Conservation (phyloP, 495 filamentous ascomycete genomes). For the Penicillium herquei region DNA sequence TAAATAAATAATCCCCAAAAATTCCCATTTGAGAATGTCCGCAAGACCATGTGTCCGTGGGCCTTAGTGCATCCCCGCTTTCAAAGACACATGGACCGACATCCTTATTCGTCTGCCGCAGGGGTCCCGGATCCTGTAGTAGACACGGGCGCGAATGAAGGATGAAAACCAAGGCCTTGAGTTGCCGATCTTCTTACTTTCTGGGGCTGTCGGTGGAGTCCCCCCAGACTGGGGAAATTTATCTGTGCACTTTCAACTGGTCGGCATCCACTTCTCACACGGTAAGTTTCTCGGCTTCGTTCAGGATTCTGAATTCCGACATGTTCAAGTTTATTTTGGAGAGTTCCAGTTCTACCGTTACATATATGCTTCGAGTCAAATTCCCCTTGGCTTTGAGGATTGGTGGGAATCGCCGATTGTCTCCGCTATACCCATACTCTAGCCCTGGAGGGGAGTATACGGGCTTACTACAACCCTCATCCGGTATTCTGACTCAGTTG, state of each 20-base stretch:
- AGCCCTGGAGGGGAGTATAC: too few species aligned
- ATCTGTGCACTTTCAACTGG: background rate
- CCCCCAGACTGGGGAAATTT: background rate
- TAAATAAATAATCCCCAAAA: background rate
- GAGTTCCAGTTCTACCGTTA: too few species aligned
- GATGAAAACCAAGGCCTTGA: background rate
- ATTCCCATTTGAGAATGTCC: too few species aligned
- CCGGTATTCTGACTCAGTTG: too few species aligned
- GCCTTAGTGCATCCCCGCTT: background rate
- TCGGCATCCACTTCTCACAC: background rate
- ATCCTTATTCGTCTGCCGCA: background rate
- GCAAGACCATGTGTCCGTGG: background rate
- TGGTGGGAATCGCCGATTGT: too few species aligned
- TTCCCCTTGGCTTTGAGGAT: too few species aligned
- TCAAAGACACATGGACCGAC: background rate
- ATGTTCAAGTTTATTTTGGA: too few species aligned
- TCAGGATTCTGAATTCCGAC: too few species aligned
- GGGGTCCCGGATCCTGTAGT: background rate
- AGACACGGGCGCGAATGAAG: constrained; percentile 1
- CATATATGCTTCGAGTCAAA: too few species aligned
- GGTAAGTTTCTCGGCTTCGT: too few species aligned
- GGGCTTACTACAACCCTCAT: too few species aligned
- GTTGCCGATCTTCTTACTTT: background rate
- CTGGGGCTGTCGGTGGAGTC: background rate
- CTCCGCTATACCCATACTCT: too few species aligned